These are phyloP conservation scores for Tilletia walkeri DNA, from an alignment of 1,284 basidiomycete species.

Conservation along the genomic window DNA sequence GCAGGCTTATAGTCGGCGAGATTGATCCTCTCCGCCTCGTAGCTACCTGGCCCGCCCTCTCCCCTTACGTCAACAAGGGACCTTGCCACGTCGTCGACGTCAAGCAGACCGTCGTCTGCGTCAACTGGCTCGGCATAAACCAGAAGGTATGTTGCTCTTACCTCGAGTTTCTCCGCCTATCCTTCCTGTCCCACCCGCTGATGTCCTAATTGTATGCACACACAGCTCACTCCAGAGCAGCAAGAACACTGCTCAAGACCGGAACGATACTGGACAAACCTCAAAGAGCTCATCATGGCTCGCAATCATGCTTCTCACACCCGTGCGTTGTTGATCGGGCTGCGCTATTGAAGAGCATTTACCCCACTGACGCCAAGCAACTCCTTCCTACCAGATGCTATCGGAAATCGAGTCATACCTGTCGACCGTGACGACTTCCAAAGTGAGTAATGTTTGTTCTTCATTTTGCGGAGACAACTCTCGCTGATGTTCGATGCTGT, in stretches of 20 bases:
- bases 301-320: slow-evolving; percentile 31
- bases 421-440: slow-evolving; percentile 52
- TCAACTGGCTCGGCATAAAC: slow-evolving; percentile 85
- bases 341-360: too few species aligned
- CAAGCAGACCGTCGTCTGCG: slow-evolving; percentile 73
- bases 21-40: slow-evolving; percentile 24
- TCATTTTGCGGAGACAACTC: slow-evolving; percentile 1
- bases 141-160: slow-evolving; percentile 59
- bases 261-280: slow-evolving; percentile 30
- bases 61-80: slow-evolving; percentile 48
- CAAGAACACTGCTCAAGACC: slow-evolving; percentile 33
- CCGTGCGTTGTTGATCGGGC: slow-evolving; percentile 1
- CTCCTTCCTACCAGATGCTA: slow-evolving; percentile 25
- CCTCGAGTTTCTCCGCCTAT: too few species aligned
- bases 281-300: slow-evolving; percentile 31
- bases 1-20: slow-evolving; percentile 26
- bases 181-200: neutral
- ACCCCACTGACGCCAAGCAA: neutral
- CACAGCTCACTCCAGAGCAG: slow-evolving; percentile 31
- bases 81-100: slow-evolving; percentile 63
- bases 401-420: slow-evolving; percentile 37
- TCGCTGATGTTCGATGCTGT: too few species aligned
- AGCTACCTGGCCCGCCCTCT: slow-evolving; percentile 40
- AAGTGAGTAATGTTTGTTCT: slow-evolving; percentile 18
- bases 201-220: neutral